Conservation (phyloP, 768 basidiomycete species). For the Phylloporus sp. region DNA sequence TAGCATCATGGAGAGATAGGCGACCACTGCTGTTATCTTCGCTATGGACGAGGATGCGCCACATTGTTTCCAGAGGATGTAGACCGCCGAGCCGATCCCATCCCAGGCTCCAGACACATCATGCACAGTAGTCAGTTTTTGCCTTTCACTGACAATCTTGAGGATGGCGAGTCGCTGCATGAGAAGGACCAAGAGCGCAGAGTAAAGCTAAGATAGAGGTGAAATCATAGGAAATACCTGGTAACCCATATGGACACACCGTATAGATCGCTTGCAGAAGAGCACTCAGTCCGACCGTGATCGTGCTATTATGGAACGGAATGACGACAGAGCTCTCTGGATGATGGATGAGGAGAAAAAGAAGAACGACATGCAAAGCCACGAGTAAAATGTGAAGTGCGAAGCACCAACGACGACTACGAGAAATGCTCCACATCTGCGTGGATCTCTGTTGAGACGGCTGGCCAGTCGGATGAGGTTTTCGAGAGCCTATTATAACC, state of each 20-base stretch:
- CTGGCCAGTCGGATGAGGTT: not conserved
- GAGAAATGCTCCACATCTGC: too few relatives aligned
- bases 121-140: not conserved
- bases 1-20: not conserved
- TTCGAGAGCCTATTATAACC: not conserved
- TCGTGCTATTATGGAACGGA: not conserved
- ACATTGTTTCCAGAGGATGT: not conserved
- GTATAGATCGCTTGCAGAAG: not conserved
- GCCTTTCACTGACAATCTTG: not conserved
- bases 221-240: not conserved
- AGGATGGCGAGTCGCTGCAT: not conserved
- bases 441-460: not conserved
- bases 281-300: not conserved
- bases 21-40: not conserved
- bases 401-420: not conserved
- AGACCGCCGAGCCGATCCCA: not conserved
- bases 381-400: not conserved
- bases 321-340: not conserved
- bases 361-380: not conserved
- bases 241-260: not conserved
- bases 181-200: not conserved
- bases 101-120: not conserved
- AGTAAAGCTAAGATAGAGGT: not conserved
- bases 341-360: not conserved
- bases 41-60: not conserved